A percentile compares a stretch with the other conserved stretches of the same genome.
phyloP scores from a whole-genome alignment of 108 stramenopile genomes.

The Fragilaria crotonensis region DNA sequence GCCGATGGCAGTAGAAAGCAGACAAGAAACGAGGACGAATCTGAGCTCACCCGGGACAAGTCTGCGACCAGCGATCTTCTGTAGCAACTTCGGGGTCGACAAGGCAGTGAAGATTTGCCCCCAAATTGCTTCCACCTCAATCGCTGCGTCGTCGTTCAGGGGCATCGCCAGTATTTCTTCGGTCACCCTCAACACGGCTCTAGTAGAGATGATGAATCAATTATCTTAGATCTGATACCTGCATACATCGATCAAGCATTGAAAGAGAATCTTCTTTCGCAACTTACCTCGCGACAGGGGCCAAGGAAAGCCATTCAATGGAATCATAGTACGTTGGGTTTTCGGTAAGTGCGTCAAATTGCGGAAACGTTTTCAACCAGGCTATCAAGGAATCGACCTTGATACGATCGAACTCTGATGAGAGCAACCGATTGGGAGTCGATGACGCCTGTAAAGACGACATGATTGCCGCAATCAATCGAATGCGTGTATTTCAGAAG shows the following conservation, averaged over 20 bases:
- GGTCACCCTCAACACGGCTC: constrained; percentile 25
- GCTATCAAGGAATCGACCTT: constrained; percentile 23
- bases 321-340: constrained; percentile 5
- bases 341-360: constrained; percentile 12
- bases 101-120: constrained; percentile 24
- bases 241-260: too few species aligned
- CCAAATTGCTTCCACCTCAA: neutral
- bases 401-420: constrained; percentile 5
- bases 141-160: constrained; percentile 10
- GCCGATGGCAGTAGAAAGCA: constrained; percentile 30
- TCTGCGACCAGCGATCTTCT: neutral
- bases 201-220: constrained; percentile 4
- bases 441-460: neutral
- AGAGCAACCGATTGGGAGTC: neutral
- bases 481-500: too few species aligned
- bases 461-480: too few species aligned
- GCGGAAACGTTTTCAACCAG: constrained; percentile 37
- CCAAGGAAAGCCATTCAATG: constrained; percentile 6
- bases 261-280: neutral
- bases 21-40: constrained; percentile 22
- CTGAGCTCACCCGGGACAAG: neutral
- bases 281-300: constrained; percentile 17
- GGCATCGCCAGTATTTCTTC: constrained; percentile 18
- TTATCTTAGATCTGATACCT: neutral
- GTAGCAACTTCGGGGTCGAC: constrained; percentile 6